These are phyloP conservation scores for Stephania cephalantha DNA, from an alignment of 164 flowering plant genomes.

Conservation along the genomic window DNA sequence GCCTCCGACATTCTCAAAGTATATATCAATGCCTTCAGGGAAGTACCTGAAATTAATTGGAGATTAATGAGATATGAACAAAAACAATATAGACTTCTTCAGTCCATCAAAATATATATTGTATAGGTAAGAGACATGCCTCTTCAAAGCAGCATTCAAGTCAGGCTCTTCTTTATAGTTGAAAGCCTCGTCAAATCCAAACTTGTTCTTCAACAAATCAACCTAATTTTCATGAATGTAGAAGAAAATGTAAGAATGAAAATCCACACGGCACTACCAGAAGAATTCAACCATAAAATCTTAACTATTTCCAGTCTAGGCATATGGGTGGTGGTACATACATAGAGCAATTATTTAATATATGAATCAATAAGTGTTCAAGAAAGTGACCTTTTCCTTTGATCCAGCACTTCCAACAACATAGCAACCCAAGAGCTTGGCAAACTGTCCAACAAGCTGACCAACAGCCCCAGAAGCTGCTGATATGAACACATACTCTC, in stretches of 20 bases:
- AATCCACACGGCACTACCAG: not conserved
- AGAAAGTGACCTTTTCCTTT: conserved; percentile 10
- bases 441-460: conserved; percentile 21
- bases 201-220: conserved; percentile 14
- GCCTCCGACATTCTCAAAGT: conserved; percentile 40
- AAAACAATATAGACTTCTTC: no score
- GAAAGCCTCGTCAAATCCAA: conserved; percentile 16
- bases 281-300: no score
- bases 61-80: no score
- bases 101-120: no score
- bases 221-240: no score
- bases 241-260: not conserved
- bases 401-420: conserved; percentile 23
- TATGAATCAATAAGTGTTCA: not conserved
- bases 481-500: not conserved
- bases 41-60: conserved; percentile 18
- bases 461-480: not conserved
- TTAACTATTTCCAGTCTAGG: no score
- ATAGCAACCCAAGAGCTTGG: conserved; percentile 23
- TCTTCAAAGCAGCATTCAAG: conserved; percentile 20
- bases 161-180: conserved; percentile 16
- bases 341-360: no score
- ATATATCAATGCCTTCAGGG: conserved; percentile 29
- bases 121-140: conserved; percentile 4
- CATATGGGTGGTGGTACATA: no score